phyloP scores from a whole-genome alignment of 352 stramenopile genomes.

The Globisporangium middletonii region DNA sequence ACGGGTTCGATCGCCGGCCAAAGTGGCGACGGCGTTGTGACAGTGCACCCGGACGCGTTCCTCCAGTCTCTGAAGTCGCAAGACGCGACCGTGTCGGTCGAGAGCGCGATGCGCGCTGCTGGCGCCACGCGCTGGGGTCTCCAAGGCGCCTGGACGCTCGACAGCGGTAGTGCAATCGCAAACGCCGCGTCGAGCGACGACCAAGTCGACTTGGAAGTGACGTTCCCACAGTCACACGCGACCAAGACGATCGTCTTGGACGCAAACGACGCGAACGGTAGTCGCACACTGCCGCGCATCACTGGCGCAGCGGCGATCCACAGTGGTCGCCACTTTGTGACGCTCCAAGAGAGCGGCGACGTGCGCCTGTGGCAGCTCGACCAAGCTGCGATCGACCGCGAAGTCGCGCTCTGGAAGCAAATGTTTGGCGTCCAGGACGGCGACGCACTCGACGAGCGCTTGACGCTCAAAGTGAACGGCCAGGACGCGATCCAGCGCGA shows the following conservation, averaged over 20 bases:
- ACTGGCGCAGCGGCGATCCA: slow-evolving; percentile 28
- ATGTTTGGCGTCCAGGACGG: slow-evolving; percentile 44
- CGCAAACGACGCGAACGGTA: not conserved
- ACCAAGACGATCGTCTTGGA: slow-evolving; percentile 45
- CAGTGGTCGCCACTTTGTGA: slow-evolving; percentile 35
- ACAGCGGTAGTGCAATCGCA: slow-evolving; percentile 15
- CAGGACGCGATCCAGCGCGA: slow-evolving; percentile 19
- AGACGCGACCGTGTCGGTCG: slow-evolving; percentile 3
- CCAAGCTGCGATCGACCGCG: slow-evolving; percentile 28
- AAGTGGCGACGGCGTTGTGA: slow-evolving; percentile 8
- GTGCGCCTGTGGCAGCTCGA: slow-evolving; percentile 65
- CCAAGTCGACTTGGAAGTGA: slow-evolving; percentile 36
- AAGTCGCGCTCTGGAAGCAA: slow-evolving; percentile 52
- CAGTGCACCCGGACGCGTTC: slow-evolving; percentile 42
- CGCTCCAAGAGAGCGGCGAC: slow-evolving; percentile 49
- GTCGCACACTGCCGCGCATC: slow-evolving; percentile 22
- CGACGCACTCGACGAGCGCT: not conserved
- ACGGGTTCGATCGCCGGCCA: not conserved
- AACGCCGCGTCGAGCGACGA: slow-evolving; percentile 21
- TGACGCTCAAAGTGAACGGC: slow-evolving; percentile 52
- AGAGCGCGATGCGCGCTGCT: slow-evolving; percentile 21
- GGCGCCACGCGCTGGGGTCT: slow-evolving; percentile 15
- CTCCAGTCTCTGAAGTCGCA: slow-evolving; percentile 24
- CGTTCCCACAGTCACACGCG: slow-evolving; percentile 15
- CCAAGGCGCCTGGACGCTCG: slow-evolving; percentile 19